Conservation (phyloP, 129 eudicot genomes). For the Flaveria robusta region DNA sequence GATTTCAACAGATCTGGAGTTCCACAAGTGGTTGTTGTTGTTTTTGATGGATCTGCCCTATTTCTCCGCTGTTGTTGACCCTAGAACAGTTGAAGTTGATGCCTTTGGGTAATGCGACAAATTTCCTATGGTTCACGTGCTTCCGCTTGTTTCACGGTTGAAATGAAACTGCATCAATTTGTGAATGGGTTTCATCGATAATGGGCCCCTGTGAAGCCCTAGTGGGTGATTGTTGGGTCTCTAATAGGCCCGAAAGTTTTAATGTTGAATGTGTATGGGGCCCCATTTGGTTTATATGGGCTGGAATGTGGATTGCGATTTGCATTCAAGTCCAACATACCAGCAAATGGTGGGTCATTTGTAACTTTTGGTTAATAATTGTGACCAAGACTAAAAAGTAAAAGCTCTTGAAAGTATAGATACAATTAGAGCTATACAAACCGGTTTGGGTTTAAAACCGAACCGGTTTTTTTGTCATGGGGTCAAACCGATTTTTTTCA, state of each 20-base stretch:
- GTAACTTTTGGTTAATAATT: neutral
- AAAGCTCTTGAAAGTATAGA: too few species aligned
- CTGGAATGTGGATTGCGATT: neutral
- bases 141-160: slow-evolving; percentile 38
- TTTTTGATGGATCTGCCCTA: slow-evolving; percentile 19
- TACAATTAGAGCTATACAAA: too few species aligned
- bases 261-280: neutral
- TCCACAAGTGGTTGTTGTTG: slow-evolving; percentile 12
- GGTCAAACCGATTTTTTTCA: too few species aligned
- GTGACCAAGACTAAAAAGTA: too few species aligned
- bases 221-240: neutral
- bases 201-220: slow-evolving; percentile 14
- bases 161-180: slow-evolving; percentile 6
- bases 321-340: neutral
- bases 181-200: neutral
- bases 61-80: slow-evolving; percentile 31
- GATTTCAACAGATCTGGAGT: slow-evolving; percentile 40
- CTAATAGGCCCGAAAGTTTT: neutral
- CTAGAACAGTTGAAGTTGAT: slow-evolving; percentile 16
- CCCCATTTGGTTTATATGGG: neutral
- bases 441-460: too few species aligned
- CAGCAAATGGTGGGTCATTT: neutral
- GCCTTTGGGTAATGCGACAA: slow-evolving; percentile 36
- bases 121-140: slow-evolving; percentile 41
- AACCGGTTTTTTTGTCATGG: too few species aligned